phyloP scores from a whole-genome alignment of 2,329 filamentous ascomycete genomes.

The Trichophaea hybrida region DNA sequence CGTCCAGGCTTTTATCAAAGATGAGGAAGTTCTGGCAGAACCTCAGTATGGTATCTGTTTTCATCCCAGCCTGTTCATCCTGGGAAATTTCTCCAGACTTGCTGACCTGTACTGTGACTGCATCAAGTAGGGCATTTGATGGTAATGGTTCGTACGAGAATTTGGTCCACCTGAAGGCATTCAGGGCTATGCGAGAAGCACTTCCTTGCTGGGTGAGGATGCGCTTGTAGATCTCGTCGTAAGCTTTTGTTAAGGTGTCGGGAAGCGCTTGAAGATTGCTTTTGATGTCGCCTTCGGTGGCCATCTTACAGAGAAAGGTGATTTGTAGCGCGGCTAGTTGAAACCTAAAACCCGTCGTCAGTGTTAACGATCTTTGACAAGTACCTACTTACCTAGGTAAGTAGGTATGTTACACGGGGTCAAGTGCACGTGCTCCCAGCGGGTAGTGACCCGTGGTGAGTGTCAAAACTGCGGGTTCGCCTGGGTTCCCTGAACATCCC shows the following conservation, averaged over 20 bases:
- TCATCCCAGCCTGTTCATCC: not conserved
- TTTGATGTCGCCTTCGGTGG: conserved; percentile 22
- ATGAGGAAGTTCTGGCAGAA: not conserved
- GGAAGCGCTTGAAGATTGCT: conserved; percentile 29
- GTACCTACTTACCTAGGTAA: no score
- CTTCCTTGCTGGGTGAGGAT: conserved; percentile 10
- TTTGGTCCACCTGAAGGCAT: not conserved
- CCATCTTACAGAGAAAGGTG: conserved; percentile 24
- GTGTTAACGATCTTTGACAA: no score
- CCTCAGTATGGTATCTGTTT: not conserved
- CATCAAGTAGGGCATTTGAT: not conserved
- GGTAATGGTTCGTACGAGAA: conserved; percentile 1
- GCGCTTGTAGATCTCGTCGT: conserved; percentile 28
- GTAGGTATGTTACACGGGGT: no score
- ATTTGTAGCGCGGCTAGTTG: conserved; percentile 30
- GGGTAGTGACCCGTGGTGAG: no score
- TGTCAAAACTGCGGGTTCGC: no score
- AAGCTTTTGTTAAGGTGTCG: conserved; percentile 25
- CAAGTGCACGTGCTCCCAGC: no score
- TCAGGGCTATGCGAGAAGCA: not conserved
- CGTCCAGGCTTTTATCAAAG: not conserved
- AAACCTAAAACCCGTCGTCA: conserved; percentile 25
- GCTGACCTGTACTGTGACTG: not conserved
- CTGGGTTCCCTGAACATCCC: no score
- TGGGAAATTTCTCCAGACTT: not conserved